These are phyloP conservation scores for Trichosporon faecale DNA, from an alignment of 1,284 basidiomycete species.

Conservation along the genomic window DNA sequence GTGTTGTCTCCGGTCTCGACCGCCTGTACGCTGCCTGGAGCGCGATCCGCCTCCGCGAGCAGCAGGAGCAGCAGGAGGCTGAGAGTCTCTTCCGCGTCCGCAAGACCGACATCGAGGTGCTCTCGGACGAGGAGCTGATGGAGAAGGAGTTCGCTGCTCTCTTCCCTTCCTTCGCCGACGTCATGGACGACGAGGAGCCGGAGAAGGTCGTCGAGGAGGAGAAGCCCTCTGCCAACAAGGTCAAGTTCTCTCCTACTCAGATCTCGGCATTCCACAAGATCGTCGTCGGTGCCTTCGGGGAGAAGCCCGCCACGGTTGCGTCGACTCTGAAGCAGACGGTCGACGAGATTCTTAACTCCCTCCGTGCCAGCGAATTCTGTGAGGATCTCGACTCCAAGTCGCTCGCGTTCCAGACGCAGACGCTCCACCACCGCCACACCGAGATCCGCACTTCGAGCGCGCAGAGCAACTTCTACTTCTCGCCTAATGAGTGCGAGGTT, in stretches of 20 bases:
- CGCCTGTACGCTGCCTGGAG: conserved; percentile 76
- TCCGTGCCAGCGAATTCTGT: conserved; percentile 29
- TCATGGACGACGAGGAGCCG: conserved; percentile 41
- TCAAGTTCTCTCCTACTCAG: conserved; percentile 28
- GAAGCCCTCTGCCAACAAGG: conserved; percentile 12
- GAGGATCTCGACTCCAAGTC: conserved; percentile 37
- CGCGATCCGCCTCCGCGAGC: conserved; percentile 69
- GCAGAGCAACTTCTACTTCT: conserved; percentile 73
- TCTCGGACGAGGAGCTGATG: conserved; percentile 70
- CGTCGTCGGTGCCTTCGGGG: conserved; percentile 26
- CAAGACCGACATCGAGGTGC: conserved; percentile 60
- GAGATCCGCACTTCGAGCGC: conserved; percentile 48
- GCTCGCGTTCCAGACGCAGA: conserved; percentile 39
- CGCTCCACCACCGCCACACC: conserved; percentile 38
- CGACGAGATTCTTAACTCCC: conserved; percentile 29
- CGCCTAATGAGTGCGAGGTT: conserved; percentile 68
- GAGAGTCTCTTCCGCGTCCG: conserved; percentile 77
- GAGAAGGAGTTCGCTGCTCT: conserved; percentile 74
- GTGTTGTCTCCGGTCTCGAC: conserved; percentile 63
- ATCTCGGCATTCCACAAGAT: conserved; percentile 39
- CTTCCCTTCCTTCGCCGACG: conserved; percentile 76
- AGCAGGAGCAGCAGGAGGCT: conserved; percentile 63
- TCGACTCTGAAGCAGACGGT: conserved; percentile 26
- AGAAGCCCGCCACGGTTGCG: conserved; percentile 4
- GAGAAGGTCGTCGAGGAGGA: conserved; percentile 19